Evolutionary conservation across 225 moss, liverwort and hornwort genomes (phyloP).

Genomic region (Physcomitrellopsis africana): DNA sequence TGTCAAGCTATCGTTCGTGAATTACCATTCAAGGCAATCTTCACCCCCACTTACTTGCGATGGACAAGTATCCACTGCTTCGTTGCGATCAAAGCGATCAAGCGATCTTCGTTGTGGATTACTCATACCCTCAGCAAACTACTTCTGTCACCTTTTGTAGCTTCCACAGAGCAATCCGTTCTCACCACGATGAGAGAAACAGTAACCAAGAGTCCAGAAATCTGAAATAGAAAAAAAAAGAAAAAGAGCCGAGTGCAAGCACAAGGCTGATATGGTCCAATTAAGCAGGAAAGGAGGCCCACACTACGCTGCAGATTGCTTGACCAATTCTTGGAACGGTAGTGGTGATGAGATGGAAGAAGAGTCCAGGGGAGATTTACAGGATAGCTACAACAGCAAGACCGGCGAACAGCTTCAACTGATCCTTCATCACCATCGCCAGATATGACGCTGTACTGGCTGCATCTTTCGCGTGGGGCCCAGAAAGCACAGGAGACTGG

Average conservation of each 20-base stretch:
- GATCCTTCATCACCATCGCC: slow-evolving; percentile 11
- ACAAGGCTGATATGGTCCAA: slow-evolving; percentile 35
- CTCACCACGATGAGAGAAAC: too few relatives aligned
- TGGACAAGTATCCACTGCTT: neutral
- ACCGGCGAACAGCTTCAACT: slow-evolving; percentile 27
- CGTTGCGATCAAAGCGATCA: neutral
- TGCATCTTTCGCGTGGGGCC: slow-evolving; percentile 18
- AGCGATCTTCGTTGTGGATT: neutral
- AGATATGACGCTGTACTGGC: slow-evolving; percentile 6
- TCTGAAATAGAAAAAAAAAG: neutral
- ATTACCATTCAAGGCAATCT: neutral
- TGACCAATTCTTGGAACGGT: slow-evolving; percentile 25
- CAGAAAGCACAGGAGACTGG: neutral
- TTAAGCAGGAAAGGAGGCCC: neutral
- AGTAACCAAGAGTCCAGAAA: neutral
- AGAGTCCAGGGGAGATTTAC: neutral
- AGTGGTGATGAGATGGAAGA: slow-evolving; percentile 6
- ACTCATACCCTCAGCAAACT: neutral
- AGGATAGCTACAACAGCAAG: slow-evolving; percentile 5
- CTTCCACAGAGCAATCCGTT: neutral
- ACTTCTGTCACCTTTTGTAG: neutral
- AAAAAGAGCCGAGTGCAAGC: slow-evolving; percentile 30
- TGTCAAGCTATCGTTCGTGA: neutral
- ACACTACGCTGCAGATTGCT: neutral
- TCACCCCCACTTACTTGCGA: neutral